Percentiles rank a stretch among this genome's conserved stretches.
phyloP scores from a whole-genome alignment of 2,329 filamentous ascomycete genomes.

The Hymenoscyphus fraxineus region DNA sequence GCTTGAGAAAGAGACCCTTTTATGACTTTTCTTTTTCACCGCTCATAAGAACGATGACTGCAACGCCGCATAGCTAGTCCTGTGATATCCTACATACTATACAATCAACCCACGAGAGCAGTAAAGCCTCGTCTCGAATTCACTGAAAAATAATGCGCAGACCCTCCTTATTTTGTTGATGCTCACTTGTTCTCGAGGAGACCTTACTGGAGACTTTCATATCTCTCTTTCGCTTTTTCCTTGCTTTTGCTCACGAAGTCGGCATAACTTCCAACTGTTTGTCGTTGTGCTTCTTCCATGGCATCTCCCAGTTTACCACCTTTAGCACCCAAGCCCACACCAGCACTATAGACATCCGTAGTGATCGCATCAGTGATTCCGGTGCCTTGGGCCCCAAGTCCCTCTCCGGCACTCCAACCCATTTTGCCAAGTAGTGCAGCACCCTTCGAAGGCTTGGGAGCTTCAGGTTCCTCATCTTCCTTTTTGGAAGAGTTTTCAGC shows the following conservation, averaged over 20 bases:
- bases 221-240: slow-evolving; percentile 64
- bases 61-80: neutral
- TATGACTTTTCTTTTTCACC: neutral
- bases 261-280: slow-evolving; percentile 56
- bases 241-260: slow-evolving; percentile 63
- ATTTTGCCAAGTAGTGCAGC: slow-evolving; percentile 68
- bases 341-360: slow-evolving; percentile 62
- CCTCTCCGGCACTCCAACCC: slow-evolving; percentile 65
- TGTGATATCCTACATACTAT: neutral
- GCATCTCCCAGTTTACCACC: slow-evolving; percentile 69
- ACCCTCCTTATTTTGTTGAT: neutral
- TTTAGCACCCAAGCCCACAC: slow-evolving; percentile 66
- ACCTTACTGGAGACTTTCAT: slow-evolving; percentile 46
- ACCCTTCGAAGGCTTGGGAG: slow-evolving; percentile 53
- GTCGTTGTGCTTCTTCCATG: slow-evolving; percentile 56
- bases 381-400: slow-evolving; percentile 59
- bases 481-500: slow-evolving; percentile 23
- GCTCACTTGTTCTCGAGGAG: neutral
- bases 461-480: slow-evolving; percentile 36
- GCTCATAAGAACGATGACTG: neutral
- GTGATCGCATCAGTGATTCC: slow-evolving; percentile 62
- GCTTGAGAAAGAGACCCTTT: no score
- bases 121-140: neutral
- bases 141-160: neutral
- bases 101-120: neutral